Base-by-base conservation (phyloP, 2,329 filamentous ascomycete species). In the Calonectria pseudoreteaudii region DNA sequence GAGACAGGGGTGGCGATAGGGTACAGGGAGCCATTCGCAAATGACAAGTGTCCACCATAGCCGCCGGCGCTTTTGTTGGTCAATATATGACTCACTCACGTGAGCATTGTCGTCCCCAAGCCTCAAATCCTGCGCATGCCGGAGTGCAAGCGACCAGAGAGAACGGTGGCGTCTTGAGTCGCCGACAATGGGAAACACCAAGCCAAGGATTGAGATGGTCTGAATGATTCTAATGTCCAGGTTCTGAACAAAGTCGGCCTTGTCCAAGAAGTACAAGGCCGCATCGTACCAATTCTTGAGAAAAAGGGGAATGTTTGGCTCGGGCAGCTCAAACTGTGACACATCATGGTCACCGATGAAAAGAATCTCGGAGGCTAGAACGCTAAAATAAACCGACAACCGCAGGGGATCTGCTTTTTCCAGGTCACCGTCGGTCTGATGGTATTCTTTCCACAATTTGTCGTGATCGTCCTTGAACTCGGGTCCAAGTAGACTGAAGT, bases 41-140 rank as follows among this genome's bases (percentile, higher is more conserved):
- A 67, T 56, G 3, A 67, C 65, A 5, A 67, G 49, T 2, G 65
- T 67, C 65, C 65, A 67, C 65, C 65, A 67, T 13, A 67, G 65
- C 8, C 65, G 65, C 10, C 65, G 20, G 4, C 65, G 20, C n/a
- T 53, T 67, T 36, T 67, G 65, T n/a, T 67, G 65, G 2, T 67
- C 31, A 7, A 56, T 2, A 31, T 67, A 67, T 26, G 65, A n/a
- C 49, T 67, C 65, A 6, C 44, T 52, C 3, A n/a, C 3, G 14
- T 56, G 23, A 2, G 49, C 47, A 30, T 13, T n/a, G 16, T 67
- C 65, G 10, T 28, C 36, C 6, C 49, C 47, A 26, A 67, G 31
- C 5, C n/a, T n/a, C 7, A 67, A 8, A 14, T 67, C 65, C 49
- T 67, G 65, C 18, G 65, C 65, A 11, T 67, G 65, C 4, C 49